These are phyloP conservation scores for Toxoplasma gondii DNA, from an alignment of 169 alveolate species.

Conservation along the genomic window DNA sequence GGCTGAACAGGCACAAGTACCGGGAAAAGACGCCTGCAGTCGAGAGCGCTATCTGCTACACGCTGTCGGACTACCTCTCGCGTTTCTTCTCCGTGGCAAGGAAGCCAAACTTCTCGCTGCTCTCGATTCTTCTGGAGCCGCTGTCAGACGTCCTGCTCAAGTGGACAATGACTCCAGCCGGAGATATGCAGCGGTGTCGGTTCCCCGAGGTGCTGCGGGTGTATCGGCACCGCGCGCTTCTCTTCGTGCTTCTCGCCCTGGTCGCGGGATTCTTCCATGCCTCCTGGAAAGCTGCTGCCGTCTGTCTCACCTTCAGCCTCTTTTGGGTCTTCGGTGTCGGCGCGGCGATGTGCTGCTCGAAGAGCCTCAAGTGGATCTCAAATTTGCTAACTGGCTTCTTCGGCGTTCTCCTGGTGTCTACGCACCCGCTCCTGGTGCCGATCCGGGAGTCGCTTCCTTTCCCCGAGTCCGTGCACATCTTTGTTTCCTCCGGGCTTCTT, in stretches of 20 bases:
- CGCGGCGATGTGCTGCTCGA: slow-evolving; percentile 22
- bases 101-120: not conserved
- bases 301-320: not conserved
- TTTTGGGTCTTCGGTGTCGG: slow-evolving; percentile 17
- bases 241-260: slow-evolving; percentile 1
- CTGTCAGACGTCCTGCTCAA: not conserved
- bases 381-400: not conserved
- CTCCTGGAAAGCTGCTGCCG: not conserved
- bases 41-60: slow-evolving; percentile 4
- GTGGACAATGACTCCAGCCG: not conserved
- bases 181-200: slow-evolving; percentile 24
- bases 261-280: not conserved
- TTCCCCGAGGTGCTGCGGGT: slow-evolving; percentile 14
- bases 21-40: slow-evolving; percentile 18
- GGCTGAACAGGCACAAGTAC: slow-evolving; percentile 22
- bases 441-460: not conserved
- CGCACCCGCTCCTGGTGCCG: not conserved
- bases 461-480: slow-evolving; percentile 25
- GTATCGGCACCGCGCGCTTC: slow-evolving; percentile 8
- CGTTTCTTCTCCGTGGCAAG: not conserved
- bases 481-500: not conserved
- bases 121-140: not conserved
- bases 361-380: not conserved
- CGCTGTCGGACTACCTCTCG: not conserved
- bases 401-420: not conserved